Evolutionary conservation across 371 early-diverging fungal species (phyloP).

Genomic region (Rhizopus arrhizus): DNA sequence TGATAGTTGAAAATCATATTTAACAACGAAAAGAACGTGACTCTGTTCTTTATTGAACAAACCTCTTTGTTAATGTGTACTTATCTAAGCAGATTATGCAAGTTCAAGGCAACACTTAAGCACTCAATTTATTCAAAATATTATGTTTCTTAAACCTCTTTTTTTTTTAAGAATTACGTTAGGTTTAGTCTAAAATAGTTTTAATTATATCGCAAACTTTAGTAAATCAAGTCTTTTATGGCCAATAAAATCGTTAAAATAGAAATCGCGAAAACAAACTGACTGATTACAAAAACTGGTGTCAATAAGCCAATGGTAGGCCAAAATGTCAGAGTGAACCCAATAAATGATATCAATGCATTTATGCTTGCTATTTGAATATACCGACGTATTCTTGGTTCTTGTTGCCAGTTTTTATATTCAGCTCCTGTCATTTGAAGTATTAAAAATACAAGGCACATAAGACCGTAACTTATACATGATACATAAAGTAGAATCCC

Average conservation of each 20-base stretch:
- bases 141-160: no score
- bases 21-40: no score
- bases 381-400: slow-evolving; percentile 20
- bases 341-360: slow-evolving; percentile 23
- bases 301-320: slow-evolving; percentile 21
- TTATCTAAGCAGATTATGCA: no score
- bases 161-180: no score
- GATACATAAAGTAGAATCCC: slow-evolving; percentile 17
- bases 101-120: no score
- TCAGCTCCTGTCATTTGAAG: slow-evolving; percentile 25
- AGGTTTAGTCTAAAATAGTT: no score
- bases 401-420: slow-evolving; percentile 32
- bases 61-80: no score
- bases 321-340: slow-evolving; percentile 24
- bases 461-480: slow-evolving; percentile 1
- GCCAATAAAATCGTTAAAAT: background rate
- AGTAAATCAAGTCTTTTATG: background rate
- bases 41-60: no score
- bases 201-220: no score
- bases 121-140: no score
- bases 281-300: slow-evolving; percentile 15
- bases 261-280: slow-evolving; percentile 16
- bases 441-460: slow-evolving; percentile 18
- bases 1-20: no score
- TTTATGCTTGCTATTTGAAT: slow-evolving; percentile 26